Base-by-base conservation (phyloP, 2,329 filamentous ascomycete genomes). In the Plenodomus tracheiphilus region DNA sequence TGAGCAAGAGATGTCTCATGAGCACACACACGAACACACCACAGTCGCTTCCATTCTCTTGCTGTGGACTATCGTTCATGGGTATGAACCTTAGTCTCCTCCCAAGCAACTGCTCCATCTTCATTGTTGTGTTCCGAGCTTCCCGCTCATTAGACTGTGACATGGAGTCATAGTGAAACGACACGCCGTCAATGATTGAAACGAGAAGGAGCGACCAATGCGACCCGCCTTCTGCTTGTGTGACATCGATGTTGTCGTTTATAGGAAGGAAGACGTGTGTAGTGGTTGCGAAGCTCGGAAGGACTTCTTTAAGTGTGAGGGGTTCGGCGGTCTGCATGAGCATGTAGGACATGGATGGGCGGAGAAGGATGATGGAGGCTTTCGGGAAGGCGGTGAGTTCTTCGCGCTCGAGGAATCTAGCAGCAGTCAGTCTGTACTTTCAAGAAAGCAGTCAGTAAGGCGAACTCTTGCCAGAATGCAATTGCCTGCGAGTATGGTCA, bases 151-250 rank as follows among this genome's bases (percentile, higher is more conserved):
- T 97, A 34, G 84, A 82, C 2, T 86, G 85, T 2, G 83, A 82
- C 20, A 97, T 79, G 1, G 88, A 93, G 75, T 99, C 94, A 75
- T 99, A 99, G 77, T 99, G 94, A 72, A 99, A 99, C 0, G 93
- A 90, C 2, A 96, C 85, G 8, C 90, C 86, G 68, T 99, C 94
- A 41, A 96, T 85, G 35, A 91, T 82, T 11, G 87, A 91, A 25
- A 99, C 92, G 2, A 99, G 83, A 1, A 99, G 84, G 0, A 99
- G 78, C 0, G 91, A 96, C 94, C 94, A 99, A 72, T 99, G 94
- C 2, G 88, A 89, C 34, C 94, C 94, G 35, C 89, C 91, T 74
- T 97, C 92, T n/a, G 91, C 86, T 41, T 81, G 91, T n/a, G 89
- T 85, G 47, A 87, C 77, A 45, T 82, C 82, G 40, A 88, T 84